phyloP scores from a whole-genome alignment of 2,329 filamentous ascomycete species.

The Exophiala aquamarina region DNA sequence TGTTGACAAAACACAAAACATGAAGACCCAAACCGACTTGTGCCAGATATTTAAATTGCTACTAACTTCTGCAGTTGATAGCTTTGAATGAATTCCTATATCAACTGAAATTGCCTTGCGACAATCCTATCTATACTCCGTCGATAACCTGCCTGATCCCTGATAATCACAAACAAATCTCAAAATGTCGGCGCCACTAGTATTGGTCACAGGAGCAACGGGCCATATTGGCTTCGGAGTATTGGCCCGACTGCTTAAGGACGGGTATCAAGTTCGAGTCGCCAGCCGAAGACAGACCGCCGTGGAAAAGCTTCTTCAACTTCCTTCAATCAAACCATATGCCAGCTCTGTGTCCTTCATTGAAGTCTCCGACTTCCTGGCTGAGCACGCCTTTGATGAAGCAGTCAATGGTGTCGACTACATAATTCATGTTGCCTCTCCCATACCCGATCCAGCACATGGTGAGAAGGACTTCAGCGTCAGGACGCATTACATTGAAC shows the following conservation, averaged over 20 bases:
- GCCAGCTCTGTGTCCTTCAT: slow-evolving; percentile 26
- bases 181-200: slow-evolving; percentile 4
- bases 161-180: no score
- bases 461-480: neutral
- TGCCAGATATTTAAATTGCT: no score
- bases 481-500: slow-evolving; percentile 30
- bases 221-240: slow-evolving; percentile 27
- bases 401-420: slow-evolving; percentile 15
- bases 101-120: no score
- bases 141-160: no score
- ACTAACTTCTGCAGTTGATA: no score
- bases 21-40: no score
- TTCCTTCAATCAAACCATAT: slow-evolving; percentile 14
- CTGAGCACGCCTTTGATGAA: slow-evolving; percentile 11
- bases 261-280: slow-evolving; percentile 24
- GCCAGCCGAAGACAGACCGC: slow-evolving; percentile 23
- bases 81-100: no score
- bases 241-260: slow-evolving; percentile 17
- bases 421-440: slow-evolving; percentile 22
- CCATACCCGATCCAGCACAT: slow-evolving; percentile 14
- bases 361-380: slow-evolving; percentile 10
- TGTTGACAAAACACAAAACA: no score
- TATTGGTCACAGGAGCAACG: slow-evolving; percentile 28
- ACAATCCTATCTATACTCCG: no score
- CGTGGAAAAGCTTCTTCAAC: slow-evolving; percentile 15